Conservation (phyloP, 768 basidiomycete genomes). For the Suillus luteus region DNA sequence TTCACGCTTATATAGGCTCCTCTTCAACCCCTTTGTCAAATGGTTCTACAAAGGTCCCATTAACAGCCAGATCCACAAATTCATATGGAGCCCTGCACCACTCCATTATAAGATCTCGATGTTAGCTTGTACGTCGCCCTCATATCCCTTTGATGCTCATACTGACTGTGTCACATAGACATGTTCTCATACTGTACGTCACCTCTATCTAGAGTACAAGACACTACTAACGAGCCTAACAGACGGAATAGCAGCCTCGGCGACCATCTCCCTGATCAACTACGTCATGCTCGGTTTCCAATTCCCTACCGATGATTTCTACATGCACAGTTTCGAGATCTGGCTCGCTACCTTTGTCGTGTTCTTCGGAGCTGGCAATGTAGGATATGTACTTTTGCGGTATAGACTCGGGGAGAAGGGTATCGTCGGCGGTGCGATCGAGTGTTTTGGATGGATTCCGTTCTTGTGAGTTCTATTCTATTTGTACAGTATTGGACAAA, state of each 20-base stretch:
- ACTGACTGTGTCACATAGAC: constrained; percentile 29
- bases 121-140: constrained; percentile 47
- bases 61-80: constrained; percentile 74
- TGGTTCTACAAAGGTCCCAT: constrained; percentile 85
- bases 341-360: constrained; percentile 78
- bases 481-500: too few species aligned
- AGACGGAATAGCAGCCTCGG: constrained; percentile 63
- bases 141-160: neutral
- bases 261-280: constrained; percentile 70
- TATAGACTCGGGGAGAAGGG: constrained; percentile 59
- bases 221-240: neutral
- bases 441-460: constrained; percentile 32
- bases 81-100: constrained; percentile 76
- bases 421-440: constrained; percentile 26
- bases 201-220: neutral
- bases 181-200: constrained; percentile 56
- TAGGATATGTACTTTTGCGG: constrained; percentile 72
- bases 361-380: constrained; percentile 72
- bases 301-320: constrained; percentile 73
- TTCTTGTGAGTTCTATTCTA: constrained; percentile 36
- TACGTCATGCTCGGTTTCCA: constrained; percentile 74
- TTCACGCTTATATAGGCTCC: constrained; percentile 67
- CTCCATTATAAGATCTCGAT: constrained; percentile 81
- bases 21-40: constrained; percentile 79
- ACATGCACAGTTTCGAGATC: constrained; percentile 80